Base-by-base conservation (phyloP, 306 rosid genomes). In the Trifolium fragiferum region DNA sequence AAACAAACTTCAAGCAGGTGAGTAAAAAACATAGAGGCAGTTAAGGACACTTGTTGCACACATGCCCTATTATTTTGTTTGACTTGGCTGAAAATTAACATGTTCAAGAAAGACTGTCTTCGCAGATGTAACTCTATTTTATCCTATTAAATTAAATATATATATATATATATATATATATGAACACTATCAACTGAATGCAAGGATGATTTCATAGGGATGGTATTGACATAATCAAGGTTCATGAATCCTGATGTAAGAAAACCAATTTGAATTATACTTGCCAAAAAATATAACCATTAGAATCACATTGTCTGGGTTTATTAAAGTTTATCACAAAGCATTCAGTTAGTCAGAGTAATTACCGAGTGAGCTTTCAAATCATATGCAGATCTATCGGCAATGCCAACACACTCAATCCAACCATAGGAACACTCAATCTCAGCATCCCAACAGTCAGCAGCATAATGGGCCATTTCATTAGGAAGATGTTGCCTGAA, bases 371-470 rank as follows among this genome's bases (percentile, higher is more conserved):
- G 99, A 72, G 98, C 99, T 50, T 75, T 90, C 88, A 95, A 87
- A 69, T 95, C 99, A 79, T 82, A 95, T 38, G 98, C 98, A 79
- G 99, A 95, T 81, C 99, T 90, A 85, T 95, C 99, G 0, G 99
- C 99, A 76, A 95, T 95, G 19, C 99, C 99, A 67, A 95, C 99
- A 65, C 98, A 95, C 76, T 95, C 99, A 33, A 95, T 92, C 99
- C 99, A 95, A 35, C 99, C 98, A 65, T 92, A 92, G 50, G 99
- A 92, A 55, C 92, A 78, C 81, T 92, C 98, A 55, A 95, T 95
- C 85, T 95, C 98, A 16, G 97, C 97, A 86, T 94, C 98, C 98
- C 98, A 94, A 66, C 97, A 94, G 83, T 94, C 98, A 64, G 91
- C 91, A 27, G 98, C 97, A 84, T 94, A 94, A 71, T 94, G 98